phyloP scores from a whole-genome alignment of 2,329 filamentous ascomycete genomes.

The Colletotrichum agaves region DNA sequence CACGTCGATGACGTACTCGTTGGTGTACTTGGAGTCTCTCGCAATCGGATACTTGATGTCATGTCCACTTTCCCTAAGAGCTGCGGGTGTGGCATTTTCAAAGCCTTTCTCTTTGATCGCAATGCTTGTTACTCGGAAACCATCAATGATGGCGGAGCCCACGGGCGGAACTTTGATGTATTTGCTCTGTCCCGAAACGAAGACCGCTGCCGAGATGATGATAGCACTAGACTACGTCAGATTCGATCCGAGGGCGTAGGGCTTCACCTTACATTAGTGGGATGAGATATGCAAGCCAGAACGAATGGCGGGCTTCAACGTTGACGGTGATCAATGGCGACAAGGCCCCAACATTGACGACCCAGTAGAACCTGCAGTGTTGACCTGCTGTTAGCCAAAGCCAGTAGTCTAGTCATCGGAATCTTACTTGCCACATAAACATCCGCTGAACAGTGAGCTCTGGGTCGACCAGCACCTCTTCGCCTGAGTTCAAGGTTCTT shows the following conservation, averaged over 20 bases:
- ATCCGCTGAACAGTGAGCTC: conserved; percentile 73
- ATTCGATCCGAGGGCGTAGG: not conserved
- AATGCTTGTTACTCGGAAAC: conserved; percentile 37
- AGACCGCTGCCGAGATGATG: conserved; percentile 15
- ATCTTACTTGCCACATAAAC: conserved; percentile 61
- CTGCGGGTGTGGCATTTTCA: conserved; percentile 31
- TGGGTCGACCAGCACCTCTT: conserved; percentile 74
- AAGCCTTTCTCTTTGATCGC: conserved; percentile 39
- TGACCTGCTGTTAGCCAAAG: not conserved
- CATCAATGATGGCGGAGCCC: conserved; percentile 35
- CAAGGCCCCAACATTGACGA: conserved; percentile 66
- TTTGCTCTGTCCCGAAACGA: conserved; percentile 24
- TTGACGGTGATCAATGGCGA: conserved; percentile 48
- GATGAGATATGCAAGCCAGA: conserved; percentile 35
- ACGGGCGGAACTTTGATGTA: conserved; percentile 24
- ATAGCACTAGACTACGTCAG: conserved; percentile 18
- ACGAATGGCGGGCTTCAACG: conserved; percentile 24
- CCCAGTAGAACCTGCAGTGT: conserved; percentile 71
- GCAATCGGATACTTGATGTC: conserved; percentile 40
- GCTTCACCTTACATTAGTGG: conserved; percentile 38
- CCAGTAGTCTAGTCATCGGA: no score
- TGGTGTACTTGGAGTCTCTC: conserved; percentile 41
- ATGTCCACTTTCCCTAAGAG: conserved; percentile 37
- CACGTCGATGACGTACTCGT: conserved; percentile 41
- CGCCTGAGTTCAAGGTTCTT: conserved; percentile 58